Evolutionary conservation across 148 eudicot species (phyloP), one percentile per base, ranked within the genome.

Genomic region (Spergularia marina): DNA sequence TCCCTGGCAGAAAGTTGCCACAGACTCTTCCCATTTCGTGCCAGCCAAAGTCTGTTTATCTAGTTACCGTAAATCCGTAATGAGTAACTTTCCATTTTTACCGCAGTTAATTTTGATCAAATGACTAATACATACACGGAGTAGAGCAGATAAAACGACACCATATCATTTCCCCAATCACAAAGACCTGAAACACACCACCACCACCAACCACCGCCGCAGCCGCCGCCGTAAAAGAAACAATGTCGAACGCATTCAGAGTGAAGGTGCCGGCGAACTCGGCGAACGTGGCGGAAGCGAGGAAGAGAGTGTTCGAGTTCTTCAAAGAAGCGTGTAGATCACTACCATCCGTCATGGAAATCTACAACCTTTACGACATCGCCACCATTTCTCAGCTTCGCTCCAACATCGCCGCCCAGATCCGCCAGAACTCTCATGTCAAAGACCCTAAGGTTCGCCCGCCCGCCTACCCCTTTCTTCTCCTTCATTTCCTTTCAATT

Each of bases 291-390:
- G 86, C 74, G 71, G 98, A 91, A 86, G 98, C 98, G 7, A 73
- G 91, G 11, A 44, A 62, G 23, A 80, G 90, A 65, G 87, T 88
- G 6, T 87, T 91, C 80, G 89, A 89, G 2, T 94, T 94, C 83
- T 91, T 94, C 88, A 81, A 81, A 53, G 49, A 82, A 53, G 95
- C 97, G 0, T 91, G 93, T 73, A 85, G 98, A 87, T 83, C 98
- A 17, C 80, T 94, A 18, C 98, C 98, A 2, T 63, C 83, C 5
- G 71, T 94, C 44, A 94, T 94, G 91, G 97, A 94, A 6, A 89
- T 90, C 75, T 94, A 94, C 85, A 90, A 82, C 72, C 90, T 94
- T 2, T 78, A 85, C 66, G 98, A 94, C 61, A 90, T 94, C 65
- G 89, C 78, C 21, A 51, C 82, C 12, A 77, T 90, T 13, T 79